Evolutionary conservation across 768 basidiomycete genomes (phyloP).

Genomic region (Leccinum arenicola): DNA sequence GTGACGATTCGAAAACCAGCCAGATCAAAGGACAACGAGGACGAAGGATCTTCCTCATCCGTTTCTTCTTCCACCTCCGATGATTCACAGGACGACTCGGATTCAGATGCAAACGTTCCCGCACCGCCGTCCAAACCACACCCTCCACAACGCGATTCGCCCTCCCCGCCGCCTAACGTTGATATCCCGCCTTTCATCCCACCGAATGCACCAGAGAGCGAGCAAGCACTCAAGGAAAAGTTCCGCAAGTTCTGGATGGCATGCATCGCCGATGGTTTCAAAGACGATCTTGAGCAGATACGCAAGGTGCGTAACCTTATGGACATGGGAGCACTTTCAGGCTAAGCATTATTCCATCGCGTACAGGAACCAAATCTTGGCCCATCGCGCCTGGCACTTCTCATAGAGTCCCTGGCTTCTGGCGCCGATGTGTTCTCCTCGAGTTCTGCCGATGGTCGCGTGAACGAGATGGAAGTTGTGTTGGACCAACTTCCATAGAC

Average conservation of each 20-base stretch:
- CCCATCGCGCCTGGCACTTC: conserved; percentile 61
- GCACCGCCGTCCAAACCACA: not conserved
- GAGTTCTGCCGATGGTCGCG: conserved; percentile 29
- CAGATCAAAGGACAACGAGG: conserved; percentile 5
- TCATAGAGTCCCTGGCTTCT: conserved; percentile 81
- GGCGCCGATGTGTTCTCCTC: conserved; percentile 72
- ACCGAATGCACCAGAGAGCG: conserved; percentile 36
- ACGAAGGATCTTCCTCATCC: conserved; percentile 14
- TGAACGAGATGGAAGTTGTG: conserved; percentile 78
- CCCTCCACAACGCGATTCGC: conserved; percentile 20
- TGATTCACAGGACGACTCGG: conserved; percentile 5
- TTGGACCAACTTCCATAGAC: conserved; percentile 37
- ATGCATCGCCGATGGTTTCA: conserved; percentile 77
- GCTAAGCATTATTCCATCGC: not conserved
- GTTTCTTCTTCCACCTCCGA: conserved; percentile 3
- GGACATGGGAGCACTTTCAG: not conserved
- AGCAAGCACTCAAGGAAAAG: conserved; percentile 56
- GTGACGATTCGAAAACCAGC: conserved; percentile 12
- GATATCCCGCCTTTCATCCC: conserved; percentile 60
- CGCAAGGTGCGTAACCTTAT: conserved; percentile 54
- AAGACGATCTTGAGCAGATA: conserved; percentile 79
- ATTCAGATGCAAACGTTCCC: not conserved
- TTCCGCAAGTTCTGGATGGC: conserved; percentile 90
- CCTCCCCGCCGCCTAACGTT: conserved; percentile 19
- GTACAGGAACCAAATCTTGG: conserved; percentile 65